phyloP scores from a whole-genome alignment of 2,329 filamentous ascomycete genomes.

The Xylariaceae sp. region DNA sequence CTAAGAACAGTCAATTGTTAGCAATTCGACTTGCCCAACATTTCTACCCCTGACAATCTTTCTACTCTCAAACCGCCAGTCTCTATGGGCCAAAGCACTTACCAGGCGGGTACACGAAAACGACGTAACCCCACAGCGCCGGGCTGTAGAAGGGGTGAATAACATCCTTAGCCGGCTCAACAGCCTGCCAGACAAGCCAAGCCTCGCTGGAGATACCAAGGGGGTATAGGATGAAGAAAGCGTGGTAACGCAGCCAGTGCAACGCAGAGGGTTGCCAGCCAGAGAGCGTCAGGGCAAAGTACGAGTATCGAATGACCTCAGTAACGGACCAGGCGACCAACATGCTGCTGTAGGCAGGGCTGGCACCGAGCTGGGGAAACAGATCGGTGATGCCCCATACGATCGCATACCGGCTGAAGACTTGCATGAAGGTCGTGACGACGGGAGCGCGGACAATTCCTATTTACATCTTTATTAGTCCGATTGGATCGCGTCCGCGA shows the following conservation, averaged over 20 bases:
- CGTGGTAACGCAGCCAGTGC: slow-evolving; percentile 83
- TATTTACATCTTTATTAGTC: slow-evolving; percentile 32
- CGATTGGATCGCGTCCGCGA: too few species aligned
- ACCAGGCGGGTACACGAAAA: slow-evolving; percentile 78
- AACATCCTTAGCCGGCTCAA: slow-evolving; percentile 50
- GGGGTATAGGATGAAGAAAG: slow-evolving; percentile 89
- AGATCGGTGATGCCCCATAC: slow-evolving; percentile 77
- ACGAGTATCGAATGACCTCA: slow-evolving; percentile 89
- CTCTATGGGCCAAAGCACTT: slow-evolving; percentile 33
- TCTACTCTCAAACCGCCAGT: background rate
- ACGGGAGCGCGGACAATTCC: slow-evolving; percentile 82
- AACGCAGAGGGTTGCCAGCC: slow-evolving; percentile 59
- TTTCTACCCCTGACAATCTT: background rate
- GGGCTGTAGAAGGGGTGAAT: slow-evolving; percentile 50
- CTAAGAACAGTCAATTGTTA: slow-evolving; percentile 36
- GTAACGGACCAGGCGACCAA: slow-evolving; percentile 83
- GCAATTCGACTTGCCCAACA: background rate
- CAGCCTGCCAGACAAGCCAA: slow-evolving; percentile 67
- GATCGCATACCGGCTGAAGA: slow-evolving; percentile 78
- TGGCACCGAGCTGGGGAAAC: slow-evolving; percentile 62
- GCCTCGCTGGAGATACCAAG: slow-evolving; percentile 87
- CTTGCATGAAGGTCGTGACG: slow-evolving; percentile 83
- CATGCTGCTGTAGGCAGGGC: slow-evolving; percentile 63
- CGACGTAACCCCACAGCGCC: slow-evolving; percentile 69
- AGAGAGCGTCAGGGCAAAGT: slow-evolving; percentile 70